Evolutionary conservation across 2,329 filamentous ascomycete species (phyloP).

Genomic region (Aspergillus sp.): DNA sequence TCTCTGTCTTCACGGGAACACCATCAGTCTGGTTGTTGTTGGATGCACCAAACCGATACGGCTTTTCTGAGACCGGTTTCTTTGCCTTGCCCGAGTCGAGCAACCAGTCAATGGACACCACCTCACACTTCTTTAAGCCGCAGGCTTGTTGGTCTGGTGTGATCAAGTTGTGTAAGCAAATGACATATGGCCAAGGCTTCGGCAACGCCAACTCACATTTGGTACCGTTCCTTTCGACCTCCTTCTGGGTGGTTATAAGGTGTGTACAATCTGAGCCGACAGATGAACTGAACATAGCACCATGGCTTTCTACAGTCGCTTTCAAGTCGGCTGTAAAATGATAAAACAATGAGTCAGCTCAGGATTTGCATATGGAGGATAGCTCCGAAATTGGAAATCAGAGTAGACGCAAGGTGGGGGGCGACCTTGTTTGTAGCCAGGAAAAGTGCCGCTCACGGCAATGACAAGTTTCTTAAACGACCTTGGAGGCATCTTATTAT

Average conservation of each 20-base stretch:
- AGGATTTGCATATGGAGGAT: neutral
- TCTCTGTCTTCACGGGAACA: constrained; percentile 32
- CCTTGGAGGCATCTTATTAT: constrained; percentile 8
- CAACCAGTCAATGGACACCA: constrained; percentile 65
- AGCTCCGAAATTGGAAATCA: neutral
- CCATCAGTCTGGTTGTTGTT: constrained; percentile 13
- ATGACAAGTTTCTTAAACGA: constrained; percentile 42
- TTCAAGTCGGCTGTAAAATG: constrained; percentile 14
- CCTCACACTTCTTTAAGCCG: constrained; percentile 48
- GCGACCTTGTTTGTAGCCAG: constrained; percentile 52
- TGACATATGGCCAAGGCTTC: constrained; percentile 38
- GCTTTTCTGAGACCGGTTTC: constrained; percentile 40
- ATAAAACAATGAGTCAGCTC: constrained; percentile 10
- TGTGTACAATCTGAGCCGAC: constrained; percentile 38
- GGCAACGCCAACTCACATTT: constrained; percentile 40
- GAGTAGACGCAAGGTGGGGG: neutral
- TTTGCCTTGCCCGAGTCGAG: constrained; percentile 52
- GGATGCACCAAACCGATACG: constrained; percentile 33
- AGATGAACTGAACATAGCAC: constrained; percentile 33
- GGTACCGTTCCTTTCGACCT: constrained; percentile 34
- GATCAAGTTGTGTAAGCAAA: constrained; percentile 53
- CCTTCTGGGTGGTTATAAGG: constrained; percentile 37
- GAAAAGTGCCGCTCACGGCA: constrained; percentile 62
- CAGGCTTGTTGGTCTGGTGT: constrained; percentile 50
- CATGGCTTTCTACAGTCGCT: constrained; percentile 31